These are phyloP conservation scores for Phellinidium pouzarii DNA, from an alignment of 1,284 basidiomycete genomes.

Conservation along the genomic window DNA sequence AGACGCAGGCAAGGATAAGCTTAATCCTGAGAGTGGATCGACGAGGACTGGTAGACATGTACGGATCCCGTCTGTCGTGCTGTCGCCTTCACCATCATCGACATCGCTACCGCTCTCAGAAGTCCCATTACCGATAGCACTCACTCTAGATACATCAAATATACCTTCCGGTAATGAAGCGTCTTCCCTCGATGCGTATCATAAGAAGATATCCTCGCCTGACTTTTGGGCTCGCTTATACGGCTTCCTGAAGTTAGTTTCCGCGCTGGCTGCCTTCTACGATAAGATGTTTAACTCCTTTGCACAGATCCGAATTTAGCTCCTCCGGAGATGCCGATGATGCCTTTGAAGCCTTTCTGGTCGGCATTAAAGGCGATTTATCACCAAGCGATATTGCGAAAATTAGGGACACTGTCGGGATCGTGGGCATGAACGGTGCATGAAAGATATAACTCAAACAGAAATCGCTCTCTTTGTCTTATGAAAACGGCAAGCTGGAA, in stretches of 20 bases:
- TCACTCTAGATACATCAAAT: slow-evolving; percentile 52
- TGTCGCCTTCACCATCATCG: slow-evolving; percentile 62
- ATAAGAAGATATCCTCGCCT: slow-evolving; percentile 60
- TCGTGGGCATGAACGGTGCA: slow-evolving; percentile 74
- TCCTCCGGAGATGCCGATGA: slow-evolving; percentile 45
- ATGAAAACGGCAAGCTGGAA: too few relatives aligned
- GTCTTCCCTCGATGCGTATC: slow-evolving; percentile 50
- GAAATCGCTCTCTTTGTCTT: too few relatives aligned
- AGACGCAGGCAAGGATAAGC: slow-evolving; percentile 15
- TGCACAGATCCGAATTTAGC: slow-evolving; percentile 47
- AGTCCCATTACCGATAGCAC: slow-evolving; percentile 55
- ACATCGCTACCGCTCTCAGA: slow-evolving; percentile 28
- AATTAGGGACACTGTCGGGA: slow-evolving; percentile 69
- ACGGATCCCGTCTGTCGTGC: slow-evolving; percentile 66
- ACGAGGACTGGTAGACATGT: slow-evolving; percentile 36
- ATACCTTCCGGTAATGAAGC: slow-evolving; percentile 38
- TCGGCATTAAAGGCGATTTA: slow-evolving; percentile 61
- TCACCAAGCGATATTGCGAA: slow-evolving; percentile 70
- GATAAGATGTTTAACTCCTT: slow-evolving; percentile 4
- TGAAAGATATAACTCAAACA: slow-evolving; percentile 27
- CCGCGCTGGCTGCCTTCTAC: not conserved
- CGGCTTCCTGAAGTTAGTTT: slow-evolving; percentile 54
- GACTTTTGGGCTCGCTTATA: slow-evolving; percentile 71
- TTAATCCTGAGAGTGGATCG: slow-evolving; percentile 23
- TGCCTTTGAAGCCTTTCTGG: slow-evolving; percentile 72